Percentiles rank a stretch among this genome's conserved stretches.
Conservation (phyloP, 768 basidiomycete species). For the Rhodocollybia butyracea region DNA sequence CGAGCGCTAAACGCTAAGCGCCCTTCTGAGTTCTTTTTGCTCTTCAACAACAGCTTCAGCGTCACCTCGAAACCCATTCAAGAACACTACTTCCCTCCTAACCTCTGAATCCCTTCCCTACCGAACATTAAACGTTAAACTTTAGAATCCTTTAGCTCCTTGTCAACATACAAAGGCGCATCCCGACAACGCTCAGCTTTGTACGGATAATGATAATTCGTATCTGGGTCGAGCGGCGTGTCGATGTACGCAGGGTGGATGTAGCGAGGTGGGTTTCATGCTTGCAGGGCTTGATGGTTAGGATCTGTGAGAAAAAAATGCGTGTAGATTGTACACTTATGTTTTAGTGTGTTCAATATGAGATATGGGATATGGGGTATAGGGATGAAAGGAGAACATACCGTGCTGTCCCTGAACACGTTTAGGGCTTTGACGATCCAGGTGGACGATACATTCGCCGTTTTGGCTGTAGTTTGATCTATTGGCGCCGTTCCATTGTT, state of each 20-base stretch:
- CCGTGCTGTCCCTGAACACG: constrained; percentile 32
- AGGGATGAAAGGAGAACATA: constrained; percentile 19
- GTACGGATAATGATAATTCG: constrained; percentile 26
- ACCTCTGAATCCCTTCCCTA: too few species aligned
- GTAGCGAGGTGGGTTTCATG: constrained; percentile 31
- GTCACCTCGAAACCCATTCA: too few species aligned
- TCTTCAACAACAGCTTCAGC: too few species aligned
- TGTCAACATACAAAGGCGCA: constrained; percentile 37
- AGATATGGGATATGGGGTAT: too few species aligned
- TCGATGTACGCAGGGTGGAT: constrained; percentile 44
- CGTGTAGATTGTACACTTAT: too few species aligned
- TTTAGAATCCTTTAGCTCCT: constrained; percentile 14
- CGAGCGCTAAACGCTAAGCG: too few species aligned
- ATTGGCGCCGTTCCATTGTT: constrained; percentile 40
- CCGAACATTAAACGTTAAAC: too few species aligned
- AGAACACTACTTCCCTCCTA: too few species aligned
- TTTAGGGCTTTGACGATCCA: constrained; percentile 42
- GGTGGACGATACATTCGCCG: constrained; percentile 27
- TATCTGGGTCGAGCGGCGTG: constrained; percentile 31
- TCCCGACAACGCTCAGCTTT: constrained; percentile 28
- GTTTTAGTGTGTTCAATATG: too few species aligned
- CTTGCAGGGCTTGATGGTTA: constrained; percentile 35
- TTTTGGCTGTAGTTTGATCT: constrained; percentile 16
- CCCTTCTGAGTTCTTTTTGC: too few species aligned
- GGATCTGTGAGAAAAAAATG: too few species aligned